phyloP scores from a whole-genome alignment of 805 yeast genomes.

The Maudiozyma barnettii region DNA sequence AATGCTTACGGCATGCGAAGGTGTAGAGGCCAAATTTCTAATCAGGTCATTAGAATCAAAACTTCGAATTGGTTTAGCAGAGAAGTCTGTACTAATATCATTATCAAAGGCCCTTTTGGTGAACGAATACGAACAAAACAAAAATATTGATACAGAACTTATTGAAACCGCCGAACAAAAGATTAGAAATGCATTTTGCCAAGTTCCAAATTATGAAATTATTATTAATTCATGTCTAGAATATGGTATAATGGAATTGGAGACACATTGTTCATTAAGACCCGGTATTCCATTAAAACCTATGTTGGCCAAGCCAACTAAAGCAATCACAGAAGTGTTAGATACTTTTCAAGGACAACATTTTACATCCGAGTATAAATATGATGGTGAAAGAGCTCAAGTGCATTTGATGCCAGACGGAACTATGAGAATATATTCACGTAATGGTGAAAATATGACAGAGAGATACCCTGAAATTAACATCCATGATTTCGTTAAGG shows the following conservation, averaged over 20 bases:
- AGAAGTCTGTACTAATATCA: slow-evolving; percentile 77
- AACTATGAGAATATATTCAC: slow-evolving; percentile 66
- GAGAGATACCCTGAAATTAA: slow-evolving; percentile 89
- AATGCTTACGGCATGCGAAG: slow-evolving; percentile 77
- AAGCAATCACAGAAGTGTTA: slow-evolving; percentile 81
- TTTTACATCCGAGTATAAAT: slow-evolving; percentile 93
- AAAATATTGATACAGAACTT: slow-evolving; percentile 33
- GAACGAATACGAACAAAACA: slow-evolving; percentile 38
- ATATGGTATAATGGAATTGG: slow-evolving; percentile 57
- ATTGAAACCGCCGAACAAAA: slow-evolving; percentile 62
- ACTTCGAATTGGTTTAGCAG: slow-evolving; percentile 86
- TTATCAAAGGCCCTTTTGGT: slow-evolving; percentile 73
- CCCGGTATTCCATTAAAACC: slow-evolving; percentile 96
- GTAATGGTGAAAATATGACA: slow-evolving; percentile 96
- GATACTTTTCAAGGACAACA: slow-evolving; percentile 77
- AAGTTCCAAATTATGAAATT: slow-evolving; percentile 81
- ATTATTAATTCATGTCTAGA: slow-evolving; percentile 57
- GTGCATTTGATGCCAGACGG: slow-evolving; percentile 67
- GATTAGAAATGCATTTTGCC: slow-evolving; percentile 79
- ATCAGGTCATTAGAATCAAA: slow-evolving; percentile 90
- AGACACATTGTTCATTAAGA: slow-evolving; percentile 59
- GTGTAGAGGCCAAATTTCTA: slow-evolving; percentile 80
- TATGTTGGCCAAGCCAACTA: slow-evolving; percentile 97
- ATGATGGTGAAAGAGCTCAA: slow-evolving; percentile 97
- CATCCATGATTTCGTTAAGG: slow-evolving; percentile 47